A percentile compares a stretch with the other conserved stretches of the same genome.
These are phyloP conservation scores for Balansia obtecta DNA, from an alignment of 2,329 filamentous ascomycete species.

Conservation along the genomic window DNA sequence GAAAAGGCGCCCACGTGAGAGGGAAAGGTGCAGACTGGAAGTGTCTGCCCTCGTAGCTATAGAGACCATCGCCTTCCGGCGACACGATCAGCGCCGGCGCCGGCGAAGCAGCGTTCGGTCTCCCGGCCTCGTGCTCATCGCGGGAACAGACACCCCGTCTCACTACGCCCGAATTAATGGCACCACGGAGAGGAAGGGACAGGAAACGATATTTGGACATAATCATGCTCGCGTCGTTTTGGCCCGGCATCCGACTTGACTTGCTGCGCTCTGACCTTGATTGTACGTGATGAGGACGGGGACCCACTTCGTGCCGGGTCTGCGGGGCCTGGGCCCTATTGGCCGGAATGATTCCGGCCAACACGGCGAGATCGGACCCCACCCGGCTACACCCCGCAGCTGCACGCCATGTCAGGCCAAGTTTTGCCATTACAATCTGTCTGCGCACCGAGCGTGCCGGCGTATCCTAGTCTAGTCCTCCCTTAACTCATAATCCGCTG, in stretches of 20 bases:
- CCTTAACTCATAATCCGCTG: neutral
- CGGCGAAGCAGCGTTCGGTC: neutral
- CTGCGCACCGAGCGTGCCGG: neutral
- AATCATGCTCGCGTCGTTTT: no score
- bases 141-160: neutral
- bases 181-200: no score
- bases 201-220: no score
- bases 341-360: constrained; percentile 25
- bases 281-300: no score
- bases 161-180: no score
- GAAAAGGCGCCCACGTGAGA: constrained; percentile 12
- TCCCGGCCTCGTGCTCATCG: neutral
- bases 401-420: neutral
- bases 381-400: constrained; percentile 1
- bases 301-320: constrained; percentile 12
- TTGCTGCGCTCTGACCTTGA: no score
- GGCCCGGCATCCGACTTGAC: no score
- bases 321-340: constrained; percentile 14
- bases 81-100: neutral
- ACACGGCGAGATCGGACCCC: constrained; percentile 17
- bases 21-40: constrained; percentile 13
- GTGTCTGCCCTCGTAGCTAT: no score
- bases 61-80: neutral
- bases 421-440: neutral
- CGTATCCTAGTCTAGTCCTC: neutral